phyloP scores from a whole-genome alignment of 164 flowering plant species.

The Nymphaea colorata region DNA sequence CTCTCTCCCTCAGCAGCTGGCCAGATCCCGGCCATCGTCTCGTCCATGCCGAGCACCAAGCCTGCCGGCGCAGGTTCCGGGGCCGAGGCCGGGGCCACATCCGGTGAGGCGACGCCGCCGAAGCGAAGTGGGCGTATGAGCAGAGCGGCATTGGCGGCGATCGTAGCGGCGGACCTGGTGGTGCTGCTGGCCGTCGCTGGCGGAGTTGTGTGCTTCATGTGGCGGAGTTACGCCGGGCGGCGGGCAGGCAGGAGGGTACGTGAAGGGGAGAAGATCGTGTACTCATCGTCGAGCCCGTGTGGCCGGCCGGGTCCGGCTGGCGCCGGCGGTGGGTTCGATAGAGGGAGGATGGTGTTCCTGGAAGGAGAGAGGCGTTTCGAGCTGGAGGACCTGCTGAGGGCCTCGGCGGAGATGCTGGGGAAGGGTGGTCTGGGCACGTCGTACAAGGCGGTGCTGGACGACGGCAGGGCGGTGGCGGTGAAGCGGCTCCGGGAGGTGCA shows the following conservation, averaged over 20 bases:
- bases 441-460: slow-evolving; percentile 80
- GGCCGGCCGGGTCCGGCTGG: slow-evolving; percentile 13
- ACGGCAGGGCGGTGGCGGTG: slow-evolving; percentile 74
- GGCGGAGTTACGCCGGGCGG: slow-evolving; percentile 25
- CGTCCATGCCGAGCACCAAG: slow-evolving; percentile 40
- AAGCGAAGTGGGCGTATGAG: slow-evolving; percentile 24
- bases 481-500: slow-evolving; percentile 56
- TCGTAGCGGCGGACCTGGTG: slow-evolving; percentile 53
- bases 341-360: slow-evolving; percentile 75
- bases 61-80: slow-evolving; percentile 14
- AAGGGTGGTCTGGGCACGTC: slow-evolving; percentile 88
- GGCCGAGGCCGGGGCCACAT: neutral
- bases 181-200: slow-evolving; percentile 37
- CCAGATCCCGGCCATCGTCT: slow-evolving; percentile 11
- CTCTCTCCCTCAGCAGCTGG: slow-evolving; percentile 26
- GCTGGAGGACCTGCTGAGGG: slow-evolving; percentile 78
- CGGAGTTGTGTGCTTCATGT: slow-evolving; percentile 64
- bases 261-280: slow-evolving; percentile 54
- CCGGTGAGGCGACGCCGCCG: neutral
- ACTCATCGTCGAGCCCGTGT: slow-evolving; percentile 38
- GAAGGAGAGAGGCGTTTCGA: slow-evolving; percentile 64
- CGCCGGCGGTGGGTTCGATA: slow-evolving; percentile 30
- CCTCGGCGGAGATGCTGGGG: slow-evolving; percentile 94
- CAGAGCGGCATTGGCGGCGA: slow-evolving; percentile 36
- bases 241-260: slow-evolving; percentile 12